phyloP scores from a whole-genome alignment of 345 rosid species.

The Ricinus communis region DNA sequence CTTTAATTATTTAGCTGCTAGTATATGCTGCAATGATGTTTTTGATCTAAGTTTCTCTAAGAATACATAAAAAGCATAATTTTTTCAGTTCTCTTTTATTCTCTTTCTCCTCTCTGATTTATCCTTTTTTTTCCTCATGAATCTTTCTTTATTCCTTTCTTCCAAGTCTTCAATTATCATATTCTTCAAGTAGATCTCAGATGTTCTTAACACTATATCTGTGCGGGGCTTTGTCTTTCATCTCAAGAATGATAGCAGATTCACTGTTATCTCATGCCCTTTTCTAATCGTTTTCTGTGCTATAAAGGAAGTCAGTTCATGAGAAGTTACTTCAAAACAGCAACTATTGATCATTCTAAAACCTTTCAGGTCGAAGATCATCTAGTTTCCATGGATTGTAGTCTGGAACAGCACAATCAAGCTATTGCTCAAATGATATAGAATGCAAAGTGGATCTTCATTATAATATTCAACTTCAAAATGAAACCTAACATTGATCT shows the following conservation, averaged over 20 bases:
- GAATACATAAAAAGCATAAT: neutral
- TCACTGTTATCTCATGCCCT: too few relatives aligned
- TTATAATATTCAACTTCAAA: conserved; percentile 15
- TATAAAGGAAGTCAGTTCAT: neutral
- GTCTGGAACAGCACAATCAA: conserved; percentile 1
- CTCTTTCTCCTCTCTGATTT: neutral
- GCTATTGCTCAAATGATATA: neutral
- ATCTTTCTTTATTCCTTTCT: neutral
- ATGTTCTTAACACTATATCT: neutral
- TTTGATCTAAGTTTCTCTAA: neutral
- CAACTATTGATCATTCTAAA: neutral
- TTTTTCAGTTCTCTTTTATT: neutral
- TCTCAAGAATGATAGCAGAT: too few relatives aligned
- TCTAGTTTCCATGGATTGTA: conserved; percentile 6
- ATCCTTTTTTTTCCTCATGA: too few relatives aligned
- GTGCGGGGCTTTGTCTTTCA: neutral
- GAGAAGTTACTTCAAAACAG: conserved; percentile 2
- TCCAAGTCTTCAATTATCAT: neutral
- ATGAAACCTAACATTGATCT: conserved; percentile 59
- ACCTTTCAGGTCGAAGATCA: conserved; percentile 21
- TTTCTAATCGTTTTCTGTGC: neutral
- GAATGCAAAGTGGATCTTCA: conserved; percentile 8
- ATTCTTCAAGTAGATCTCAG: neutral
- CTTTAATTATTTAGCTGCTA: neutral
- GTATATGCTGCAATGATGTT: too few relatives aligned